Base-by-base conservation (phyloP, 768 basidiomycete genomes). In the Leucosporidium creatinivorum region DNA sequence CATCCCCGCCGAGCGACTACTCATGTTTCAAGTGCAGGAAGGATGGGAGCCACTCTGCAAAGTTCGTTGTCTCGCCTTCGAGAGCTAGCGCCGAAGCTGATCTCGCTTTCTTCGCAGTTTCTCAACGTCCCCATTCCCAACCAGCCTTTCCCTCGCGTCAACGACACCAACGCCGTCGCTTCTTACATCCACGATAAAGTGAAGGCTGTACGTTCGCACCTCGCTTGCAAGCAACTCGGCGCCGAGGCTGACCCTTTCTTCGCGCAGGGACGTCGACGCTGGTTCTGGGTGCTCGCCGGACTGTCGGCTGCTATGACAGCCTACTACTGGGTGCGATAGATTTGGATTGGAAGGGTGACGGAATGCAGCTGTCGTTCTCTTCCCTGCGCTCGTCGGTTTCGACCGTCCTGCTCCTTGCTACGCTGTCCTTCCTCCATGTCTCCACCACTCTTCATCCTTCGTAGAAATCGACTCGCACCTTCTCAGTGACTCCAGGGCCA, bases 31-130 rank as follows among this genome's bases (percentile, higher is more conserved):
- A 13, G 50, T 51, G 21, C 50, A 51, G n/a, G 50, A 51, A 23
- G 50, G 50, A 51, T 51, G 50, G 50, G 50, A 51, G 50, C 50
- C 50, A 51, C 50, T 51, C 25, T 51, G 50, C 50, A 51, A 51
- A 23, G 50, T 51, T 23, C 23, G 50, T 23, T 13, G 2, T 15
- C 39, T 23, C 9, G 17, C 25, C 21, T 8, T 9, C 50, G 13
- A 2, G 3, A 23, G 21, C 21, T 8, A 18, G 13, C 25, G 23
- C 6, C 21, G 21, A 51, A 51, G 23, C 39, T 26, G 10, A 44
- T 13, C 39, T 44, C 39, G 8, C 39, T 2, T 13, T 44, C 15
- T 15, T 44, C 39, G 39, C 50, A 51, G 50, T 51, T 51, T 23
- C 50, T 51, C 50, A 26, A 51, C 50, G 23, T 51, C 21, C 50